Conservation (phyloP, 2,329 filamentous ascomycete species). For the Ilyonectria mors-panacis region DNA sequence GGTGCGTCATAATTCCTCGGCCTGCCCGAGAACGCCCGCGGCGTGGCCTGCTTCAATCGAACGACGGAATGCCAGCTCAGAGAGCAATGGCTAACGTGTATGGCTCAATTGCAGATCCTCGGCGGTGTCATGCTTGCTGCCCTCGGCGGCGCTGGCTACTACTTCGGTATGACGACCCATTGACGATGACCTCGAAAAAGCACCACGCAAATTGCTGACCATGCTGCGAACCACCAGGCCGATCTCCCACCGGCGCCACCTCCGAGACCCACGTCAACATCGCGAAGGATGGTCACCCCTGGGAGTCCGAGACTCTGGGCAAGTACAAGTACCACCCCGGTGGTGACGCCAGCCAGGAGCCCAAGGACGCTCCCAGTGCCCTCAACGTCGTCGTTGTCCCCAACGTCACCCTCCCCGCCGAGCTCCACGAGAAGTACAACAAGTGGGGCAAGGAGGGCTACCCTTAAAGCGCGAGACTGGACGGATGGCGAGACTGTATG, state of each 20-base stretch:
- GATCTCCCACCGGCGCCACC: constrained; percentile 86
- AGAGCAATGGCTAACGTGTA: constrained; percentile 35
- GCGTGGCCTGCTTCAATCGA: constrained; percentile 2
- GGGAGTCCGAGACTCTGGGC: constrained; percentile 79
- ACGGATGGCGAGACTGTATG: constrained; percentile 28
- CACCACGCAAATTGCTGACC: constrained; percentile 41
- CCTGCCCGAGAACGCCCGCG: constrained; percentile 30
- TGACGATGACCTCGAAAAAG: constrained; percentile 17
- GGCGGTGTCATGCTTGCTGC: constrained; percentile 91
- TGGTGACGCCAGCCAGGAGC: constrained; percentile 81
- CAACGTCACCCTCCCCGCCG: constrained; percentile 92
- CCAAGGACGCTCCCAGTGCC: constrained; percentile 93
- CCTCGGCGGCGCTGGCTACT: constrained; percentile 90
- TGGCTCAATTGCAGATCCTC: constrained; percentile 76
- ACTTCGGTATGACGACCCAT: constrained; percentile 74
- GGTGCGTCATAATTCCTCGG: constrained; percentile 58
- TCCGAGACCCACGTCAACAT: constrained; percentile 86
- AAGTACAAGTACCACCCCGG: constrained; percentile 88
- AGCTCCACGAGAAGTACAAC: constrained; percentile 97
- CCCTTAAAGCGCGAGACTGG: constrained; percentile 59
- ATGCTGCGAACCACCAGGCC: constrained; percentile 65
- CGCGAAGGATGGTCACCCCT: constrained; percentile 86
- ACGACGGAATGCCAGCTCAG: constrained; percentile 11
- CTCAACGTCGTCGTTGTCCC: constrained; percentile 96
- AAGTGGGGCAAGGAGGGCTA: constrained; percentile 99